A percentile compares a stretch with the other conserved stretches of the same genome.
Evolutionary conservation across 2,329 filamentous ascomycete genomes (phyloP).

Genomic region (Aspergillus hortae): DNA sequence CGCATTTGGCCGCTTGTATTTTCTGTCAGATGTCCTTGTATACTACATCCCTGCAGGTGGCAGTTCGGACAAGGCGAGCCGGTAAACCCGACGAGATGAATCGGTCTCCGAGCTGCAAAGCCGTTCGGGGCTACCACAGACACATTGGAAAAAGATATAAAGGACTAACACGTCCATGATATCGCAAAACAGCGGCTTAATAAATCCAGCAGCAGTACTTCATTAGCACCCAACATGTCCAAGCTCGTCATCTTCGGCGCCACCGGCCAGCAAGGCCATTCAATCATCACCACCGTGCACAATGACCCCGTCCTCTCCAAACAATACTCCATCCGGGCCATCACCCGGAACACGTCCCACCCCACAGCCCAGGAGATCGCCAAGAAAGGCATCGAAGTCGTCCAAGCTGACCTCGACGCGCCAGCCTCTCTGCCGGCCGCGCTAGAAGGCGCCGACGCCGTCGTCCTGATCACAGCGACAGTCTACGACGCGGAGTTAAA

Average conservation of each 20-base stretch:
- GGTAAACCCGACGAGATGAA: too few relatives aligned
- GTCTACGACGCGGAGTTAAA: slow-evolving; percentile 23
- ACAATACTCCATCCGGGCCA: slow-evolving; percentile 51
- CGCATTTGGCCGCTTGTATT: too few relatives aligned
- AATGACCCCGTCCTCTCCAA: slow-evolving; percentile 42
- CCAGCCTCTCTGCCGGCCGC: slow-evolving; percentile 29
- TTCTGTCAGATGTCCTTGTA: too few relatives aligned
- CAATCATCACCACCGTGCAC: slow-evolving; percentile 48
- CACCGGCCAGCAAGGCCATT: slow-evolving; percentile 60
- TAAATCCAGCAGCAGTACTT: not conserved
- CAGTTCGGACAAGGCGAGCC: too few relatives aligned
- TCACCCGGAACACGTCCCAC: slow-evolving; percentile 51
- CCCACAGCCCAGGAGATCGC: slow-evolving; percentile 45
- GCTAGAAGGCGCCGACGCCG: slow-evolving; percentile 46
- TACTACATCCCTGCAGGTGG: too few relatives aligned
- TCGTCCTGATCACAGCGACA: slow-evolving; percentile 23
- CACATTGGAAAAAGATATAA: too few relatives aligned
- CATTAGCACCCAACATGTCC: slow-evolving; percentile 13
- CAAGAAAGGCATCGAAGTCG: slow-evolving; percentile 49
- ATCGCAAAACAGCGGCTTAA: not conserved
- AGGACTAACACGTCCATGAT: not conserved
- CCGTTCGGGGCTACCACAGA: too few relatives aligned
- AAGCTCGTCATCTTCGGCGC: slow-evolving; percentile 53
- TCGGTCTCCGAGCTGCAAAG: too few relatives aligned
- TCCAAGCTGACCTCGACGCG: slow-evolving; percentile 51